phyloP scores from a whole-genome alignment of 352 stramenopile species.

The Globisporangium paddicum region DNA sequence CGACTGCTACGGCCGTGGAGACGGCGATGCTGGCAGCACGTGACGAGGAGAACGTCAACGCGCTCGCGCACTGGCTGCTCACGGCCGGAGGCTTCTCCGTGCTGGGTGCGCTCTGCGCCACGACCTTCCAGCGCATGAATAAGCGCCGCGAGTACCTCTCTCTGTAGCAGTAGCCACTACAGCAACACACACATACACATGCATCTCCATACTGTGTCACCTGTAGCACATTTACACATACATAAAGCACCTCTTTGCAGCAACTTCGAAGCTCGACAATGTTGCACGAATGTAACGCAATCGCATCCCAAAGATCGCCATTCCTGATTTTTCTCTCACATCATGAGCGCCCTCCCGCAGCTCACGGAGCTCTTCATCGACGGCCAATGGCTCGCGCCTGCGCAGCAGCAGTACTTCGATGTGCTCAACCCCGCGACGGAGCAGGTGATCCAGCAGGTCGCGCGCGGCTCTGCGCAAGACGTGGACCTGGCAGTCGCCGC shows the following conservation, averaged over 20 bases:
- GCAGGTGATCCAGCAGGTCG: conserved; percentile 45
- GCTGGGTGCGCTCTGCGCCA: conserved; percentile 9
- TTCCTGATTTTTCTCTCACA: no score
- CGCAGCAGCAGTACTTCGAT: conserved; percentile 40
- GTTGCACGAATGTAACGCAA: no score
- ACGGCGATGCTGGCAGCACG: background rate
- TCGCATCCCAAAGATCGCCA: no score
- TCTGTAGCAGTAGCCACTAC: conserved; percentile 1
- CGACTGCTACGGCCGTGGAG: background rate
- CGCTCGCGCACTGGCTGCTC: conserved; percentile 8
- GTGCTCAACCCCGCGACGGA: conserved; percentile 56
- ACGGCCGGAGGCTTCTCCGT: conserved; percentile 8
- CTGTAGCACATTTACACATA: background rate
- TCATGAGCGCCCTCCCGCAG: conserved; percentile 19
- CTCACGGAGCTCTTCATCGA: conserved; percentile 64
- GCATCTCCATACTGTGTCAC: no score
- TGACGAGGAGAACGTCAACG: background rate
- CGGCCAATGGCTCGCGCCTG: conserved; percentile 45
- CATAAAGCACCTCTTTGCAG: no score
- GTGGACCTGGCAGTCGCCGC: conserved; percentile 46
- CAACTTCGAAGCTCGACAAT: no score
- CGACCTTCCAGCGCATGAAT: conserved; percentile 15
- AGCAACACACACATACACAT: background rate
- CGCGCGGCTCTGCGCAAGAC: conserved; percentile 35
- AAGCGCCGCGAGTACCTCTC: conserved; percentile 17